These are phyloP conservation scores for Coffea canephora DNA, from an alignment of 257 asterid species.

Conservation along the genomic window DNA sequence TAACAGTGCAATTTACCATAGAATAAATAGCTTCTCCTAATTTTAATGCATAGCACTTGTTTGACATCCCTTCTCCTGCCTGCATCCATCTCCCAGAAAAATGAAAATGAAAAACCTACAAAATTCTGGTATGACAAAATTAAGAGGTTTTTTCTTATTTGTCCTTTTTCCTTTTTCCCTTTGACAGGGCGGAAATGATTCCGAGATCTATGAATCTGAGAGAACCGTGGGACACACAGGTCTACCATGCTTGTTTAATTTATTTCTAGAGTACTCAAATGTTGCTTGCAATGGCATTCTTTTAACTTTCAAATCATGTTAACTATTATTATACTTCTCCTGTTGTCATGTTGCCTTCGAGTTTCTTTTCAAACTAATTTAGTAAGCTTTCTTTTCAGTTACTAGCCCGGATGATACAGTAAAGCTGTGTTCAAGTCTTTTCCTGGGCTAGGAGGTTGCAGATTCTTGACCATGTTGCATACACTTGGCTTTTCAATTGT, in stretches of 20 bases:
- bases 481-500: background rate
- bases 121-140: background rate
- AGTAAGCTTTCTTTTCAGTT: slow-evolving; percentile 39
- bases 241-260: slow-evolving; percentile 12
- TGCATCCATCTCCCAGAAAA: background rate
- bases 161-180: background rate
- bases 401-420: slow-evolving; percentile 79
- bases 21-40: background rate
- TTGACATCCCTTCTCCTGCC: background rate
- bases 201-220: slow-evolving; percentile 82
- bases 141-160: slow-evolving; percentile 1
- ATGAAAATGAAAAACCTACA: background rate
- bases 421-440: slow-evolving; percentile 58
- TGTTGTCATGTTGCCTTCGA: background rate
- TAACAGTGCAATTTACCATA: background rate
- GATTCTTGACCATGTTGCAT: slow-evolving; percentile 19
- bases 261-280: background rate
- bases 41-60: background rate
- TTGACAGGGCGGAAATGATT: slow-evolving; percentile 89
- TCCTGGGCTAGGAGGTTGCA: slow-evolving; percentile 50
- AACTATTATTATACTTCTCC: background rate
- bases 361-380: background rate
- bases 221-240: slow-evolving; percentile 95
- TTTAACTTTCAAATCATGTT: background rate
- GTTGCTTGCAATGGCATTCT: background rate